These are phyloP conservation scores for Aspergillus tanneri DNA, from an alignment of 2,329 filamentous ascomycete species.

Conservation along the genomic window DNA sequence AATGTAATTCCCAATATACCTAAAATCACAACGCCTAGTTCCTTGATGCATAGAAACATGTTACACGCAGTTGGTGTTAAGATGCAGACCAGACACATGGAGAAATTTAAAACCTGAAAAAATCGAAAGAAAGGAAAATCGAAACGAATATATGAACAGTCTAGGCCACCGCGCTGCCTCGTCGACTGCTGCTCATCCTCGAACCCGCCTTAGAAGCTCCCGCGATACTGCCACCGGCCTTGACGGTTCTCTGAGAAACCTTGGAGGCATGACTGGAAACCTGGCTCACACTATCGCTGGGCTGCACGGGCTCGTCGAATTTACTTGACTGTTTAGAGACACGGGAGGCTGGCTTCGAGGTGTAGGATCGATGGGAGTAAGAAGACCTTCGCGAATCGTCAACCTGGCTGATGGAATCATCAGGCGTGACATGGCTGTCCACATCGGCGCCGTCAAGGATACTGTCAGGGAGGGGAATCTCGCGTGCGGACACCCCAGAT, in stretches of 20 bases:
- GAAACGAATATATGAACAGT: constrained; percentile 6
- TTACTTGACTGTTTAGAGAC: constrained; percentile 34
- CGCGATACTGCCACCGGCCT: constrained; percentile 27
- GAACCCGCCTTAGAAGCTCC: constrained; percentile 25
- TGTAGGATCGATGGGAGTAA: constrained; percentile 28
- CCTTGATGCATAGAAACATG: neutral
- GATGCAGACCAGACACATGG: neutral
- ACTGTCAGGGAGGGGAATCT: constrained; percentile 35
- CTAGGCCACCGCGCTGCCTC: constrained; percentile 30
- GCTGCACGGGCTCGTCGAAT: constrained; percentile 40
- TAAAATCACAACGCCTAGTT: neutral
- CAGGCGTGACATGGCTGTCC: constrained; percentile 65
- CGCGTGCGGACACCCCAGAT: constrained; percentile 23
- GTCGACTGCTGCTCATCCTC: constrained; percentile 30
- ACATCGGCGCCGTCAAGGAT: constrained; percentile 33
- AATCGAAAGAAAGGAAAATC: constrained; percentile 2
- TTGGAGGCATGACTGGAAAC: constrained; percentile 31
- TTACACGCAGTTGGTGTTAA: neutral
- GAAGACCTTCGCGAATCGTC: constrained; percentile 29
- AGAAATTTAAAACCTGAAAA: neutral
- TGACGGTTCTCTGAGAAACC: constrained; percentile 33
- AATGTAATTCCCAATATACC: neutral
- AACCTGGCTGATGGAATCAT: constrained; percentile 77
- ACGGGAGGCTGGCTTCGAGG: constrained; percentile 28
- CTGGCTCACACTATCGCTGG: constrained; percentile 43